phyloP scores from a whole-genome alignment of 2,329 filamentous ascomycete species.

The Exophiala alcalophila region DNA sequence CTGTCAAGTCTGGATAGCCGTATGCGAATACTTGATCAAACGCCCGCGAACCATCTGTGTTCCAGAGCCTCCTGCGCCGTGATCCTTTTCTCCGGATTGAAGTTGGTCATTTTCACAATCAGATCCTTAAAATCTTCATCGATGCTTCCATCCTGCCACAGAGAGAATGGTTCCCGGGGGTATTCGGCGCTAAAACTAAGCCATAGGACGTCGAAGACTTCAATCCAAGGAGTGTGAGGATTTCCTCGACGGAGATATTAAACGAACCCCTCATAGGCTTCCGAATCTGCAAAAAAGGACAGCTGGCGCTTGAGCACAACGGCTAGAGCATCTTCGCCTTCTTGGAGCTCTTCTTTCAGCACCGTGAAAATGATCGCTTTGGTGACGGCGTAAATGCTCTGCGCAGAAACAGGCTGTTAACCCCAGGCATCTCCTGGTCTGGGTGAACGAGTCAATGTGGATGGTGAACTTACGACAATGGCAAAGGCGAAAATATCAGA shows the following conservation, averaged over 20 bases:
- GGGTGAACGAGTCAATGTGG: too few relatives aligned
- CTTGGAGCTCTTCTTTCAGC: constrained; percentile 35
- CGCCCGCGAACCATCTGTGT: constrained; percentile 37
- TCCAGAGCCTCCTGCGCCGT: constrained; percentile 36
- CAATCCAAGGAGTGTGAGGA: constrained; percentile 41
- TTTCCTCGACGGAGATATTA: constrained; percentile 44
- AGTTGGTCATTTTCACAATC: constrained; percentile 34
- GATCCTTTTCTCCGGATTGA: constrained; percentile 36
- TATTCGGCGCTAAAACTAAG: constrained; percentile 43
- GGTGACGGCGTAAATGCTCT: constrained; percentile 48
- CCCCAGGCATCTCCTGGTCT: too few relatives aligned
- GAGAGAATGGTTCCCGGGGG: constrained; percentile 43
- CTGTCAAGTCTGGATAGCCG: too few relatives aligned
- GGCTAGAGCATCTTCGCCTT: constrained; percentile 39
- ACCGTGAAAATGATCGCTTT: constrained; percentile 44
- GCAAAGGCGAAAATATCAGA: constrained; percentile 40
- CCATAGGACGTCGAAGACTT: constrained; percentile 39
- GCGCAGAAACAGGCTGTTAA: constrained; percentile 15
- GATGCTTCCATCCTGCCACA: constrained; percentile 42
- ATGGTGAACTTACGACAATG: constrained; percentile 35
- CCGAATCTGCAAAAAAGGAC: constrained; percentile 47
- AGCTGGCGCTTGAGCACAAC: constrained; percentile 47
- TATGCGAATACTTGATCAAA: too few relatives aligned
- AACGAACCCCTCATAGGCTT: constrained; percentile 43
- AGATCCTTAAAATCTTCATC: constrained; percentile 38